Conservation (phyloP, 164 flowering plant species). For the Brasenia schreberi region DNA sequence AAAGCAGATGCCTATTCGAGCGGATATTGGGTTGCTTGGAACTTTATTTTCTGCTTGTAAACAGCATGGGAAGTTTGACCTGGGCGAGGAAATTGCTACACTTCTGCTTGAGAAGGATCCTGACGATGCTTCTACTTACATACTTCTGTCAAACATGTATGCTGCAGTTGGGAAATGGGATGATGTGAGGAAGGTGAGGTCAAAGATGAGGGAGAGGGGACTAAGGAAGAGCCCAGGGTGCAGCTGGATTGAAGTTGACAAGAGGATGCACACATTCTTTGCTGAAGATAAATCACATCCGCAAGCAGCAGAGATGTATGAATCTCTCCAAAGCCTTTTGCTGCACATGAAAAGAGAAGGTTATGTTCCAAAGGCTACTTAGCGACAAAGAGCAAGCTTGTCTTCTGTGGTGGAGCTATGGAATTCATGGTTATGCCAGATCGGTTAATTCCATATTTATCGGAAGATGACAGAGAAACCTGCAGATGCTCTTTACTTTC, state of each 20-base stretch:
- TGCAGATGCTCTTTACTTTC: no score
- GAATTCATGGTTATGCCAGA: no score
- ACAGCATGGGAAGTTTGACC: conserved; percentile 28
- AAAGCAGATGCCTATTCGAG: conserved; percentile 16
- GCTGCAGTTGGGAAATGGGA: conserved; percentile 47
- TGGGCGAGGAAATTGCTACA: conserved; percentile 43
- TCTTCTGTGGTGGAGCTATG: no score
- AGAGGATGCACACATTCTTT: conserved; percentile 31
- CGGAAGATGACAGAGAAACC: no score
- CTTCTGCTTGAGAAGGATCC: conserved; percentile 41
- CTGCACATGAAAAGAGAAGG: conserved; percentile 37
- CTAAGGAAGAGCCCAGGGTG: conserved; percentile 63
- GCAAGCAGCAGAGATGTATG: conserved; percentile 19
- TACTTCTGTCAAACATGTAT: conserved; percentile 48
- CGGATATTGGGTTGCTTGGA: conserved; percentile 36
- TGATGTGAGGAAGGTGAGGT: conserved; percentile 32
- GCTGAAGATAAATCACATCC: conserved; percentile 35
- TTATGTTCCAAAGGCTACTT: conserved; percentile 5
- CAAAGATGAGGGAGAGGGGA: conserved; percentile 38
- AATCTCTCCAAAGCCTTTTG: conserved; percentile 29
- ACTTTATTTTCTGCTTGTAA: conserved; percentile 53
- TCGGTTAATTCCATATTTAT: no score
- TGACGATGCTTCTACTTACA: conserved; percentile 35
- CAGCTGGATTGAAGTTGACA: conserved; percentile 63
- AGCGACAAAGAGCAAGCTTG: background rate